Evolutionary conservation across 2,329 filamentous ascomycete species (phyloP).

Genomic region (Cyclaneusma minus): DNA sequence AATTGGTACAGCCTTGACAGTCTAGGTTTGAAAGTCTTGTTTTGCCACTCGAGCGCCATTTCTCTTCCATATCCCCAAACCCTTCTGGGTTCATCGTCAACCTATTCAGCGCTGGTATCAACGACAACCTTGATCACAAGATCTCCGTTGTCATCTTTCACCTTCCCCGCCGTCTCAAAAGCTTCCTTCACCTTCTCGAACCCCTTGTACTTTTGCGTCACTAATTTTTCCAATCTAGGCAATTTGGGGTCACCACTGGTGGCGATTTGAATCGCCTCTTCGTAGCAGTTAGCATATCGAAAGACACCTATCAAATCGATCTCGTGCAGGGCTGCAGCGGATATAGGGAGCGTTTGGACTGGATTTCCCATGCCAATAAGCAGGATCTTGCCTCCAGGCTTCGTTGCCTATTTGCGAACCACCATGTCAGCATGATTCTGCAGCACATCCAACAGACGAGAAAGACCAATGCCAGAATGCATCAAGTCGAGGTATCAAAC

Average conservation of each 20-base stretch:
- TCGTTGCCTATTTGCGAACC: constrained; percentile 29
- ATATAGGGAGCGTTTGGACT: constrained; percentile 53
- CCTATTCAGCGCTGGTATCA: no score
- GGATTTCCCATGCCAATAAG: constrained; percentile 62
- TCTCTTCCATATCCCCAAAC: no score
- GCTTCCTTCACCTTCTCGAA: constrained; percentile 77
- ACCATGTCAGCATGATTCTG: constrained; percentile 2
- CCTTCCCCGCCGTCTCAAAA: constrained; percentile 71
- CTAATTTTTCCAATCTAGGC: constrained; percentile 62
- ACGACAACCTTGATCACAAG: constrained; percentile 19
- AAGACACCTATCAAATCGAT: constrained; percentile 85
- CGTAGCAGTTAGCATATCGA: constrained; percentile 88
- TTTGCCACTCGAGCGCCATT: no score
- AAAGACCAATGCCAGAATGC: neutral
- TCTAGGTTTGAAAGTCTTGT: no score
- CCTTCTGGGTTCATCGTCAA: no score
- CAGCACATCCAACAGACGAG: neutral
- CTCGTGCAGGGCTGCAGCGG: constrained; percentile 22
- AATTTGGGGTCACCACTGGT: constrained; percentile 49
- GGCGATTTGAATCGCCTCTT: constrained; percentile 74
- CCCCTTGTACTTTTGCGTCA: constrained; percentile 66
- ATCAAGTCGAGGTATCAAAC: constrained; percentile 5
- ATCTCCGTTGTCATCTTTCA: constrained; percentile 17
- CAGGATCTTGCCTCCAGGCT: constrained; percentile 53
- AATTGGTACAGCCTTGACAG: no score